These are phyloP conservation scores for Exophiala mesophila DNA, from an alignment of 2,329 filamentous ascomycete genomes.

Conservation along the genomic window DNA sequence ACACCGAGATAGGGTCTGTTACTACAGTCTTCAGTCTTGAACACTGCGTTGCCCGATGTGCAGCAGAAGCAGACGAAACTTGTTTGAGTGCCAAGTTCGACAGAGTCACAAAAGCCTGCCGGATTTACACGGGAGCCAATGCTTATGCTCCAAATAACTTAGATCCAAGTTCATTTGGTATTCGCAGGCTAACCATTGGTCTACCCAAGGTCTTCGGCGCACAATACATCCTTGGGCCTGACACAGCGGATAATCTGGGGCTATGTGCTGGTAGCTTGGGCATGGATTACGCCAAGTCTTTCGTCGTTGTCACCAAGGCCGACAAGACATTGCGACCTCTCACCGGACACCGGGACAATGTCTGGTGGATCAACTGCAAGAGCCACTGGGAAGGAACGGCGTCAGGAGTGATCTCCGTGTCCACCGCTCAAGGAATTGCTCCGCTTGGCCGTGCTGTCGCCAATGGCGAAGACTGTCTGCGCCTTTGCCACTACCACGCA, in stretches of 20 bases:
- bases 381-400: neutral
- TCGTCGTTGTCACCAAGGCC: constrained; percentile 10
- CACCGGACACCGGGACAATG: neutral
- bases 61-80: neutral
- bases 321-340: constrained; percentile 3
- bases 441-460: neutral
- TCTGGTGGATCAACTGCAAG: neutral
- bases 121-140: constrained; percentile 1
- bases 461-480: neutral
- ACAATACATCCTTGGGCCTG: constrained; percentile 9
- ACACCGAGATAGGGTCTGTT: neutral
- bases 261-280: constrained; percentile 10
- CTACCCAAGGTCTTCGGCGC: constrained; percentile 11
- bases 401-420: neutral
- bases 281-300: constrained; percentile 10
- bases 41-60: constrained; percentile 10
- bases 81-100: constrained; percentile 9
- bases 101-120: neutral
- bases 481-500: neutral
- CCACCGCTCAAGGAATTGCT: neutral
- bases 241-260: constrained; percentile 6
- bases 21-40: constrained; percentile 8
- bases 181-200: constrained; percentile 6
- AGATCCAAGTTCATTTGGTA: neutral
- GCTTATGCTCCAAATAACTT: constrained; percentile 6